Base-by-base conservation (phyloP, 1,139 yeast genomes). In the Kazachstania sp. region DNA sequence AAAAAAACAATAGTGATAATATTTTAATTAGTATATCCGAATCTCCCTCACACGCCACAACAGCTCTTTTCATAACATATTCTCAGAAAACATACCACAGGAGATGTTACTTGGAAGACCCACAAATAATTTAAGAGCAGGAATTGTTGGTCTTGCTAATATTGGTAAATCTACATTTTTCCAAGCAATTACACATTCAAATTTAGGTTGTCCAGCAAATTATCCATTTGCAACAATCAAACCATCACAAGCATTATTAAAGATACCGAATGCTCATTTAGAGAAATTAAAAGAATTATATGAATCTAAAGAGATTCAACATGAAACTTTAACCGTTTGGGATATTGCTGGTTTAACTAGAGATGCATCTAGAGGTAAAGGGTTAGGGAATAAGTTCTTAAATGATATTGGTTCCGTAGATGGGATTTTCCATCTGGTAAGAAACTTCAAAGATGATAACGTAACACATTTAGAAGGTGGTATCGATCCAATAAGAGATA, bases 151-250 rank as follows among this genome's bases (percentile, higher is more conserved):
- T 1, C 67, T 83, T 31, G 90, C 92, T 32, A 83, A 83, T 57
- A 87, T 83, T 39, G 92, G 90, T 19, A 83, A 83, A 57, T 79
- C 86, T 0, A 78, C 83, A 8, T 77, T 78, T 53, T 78, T 78
- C 67, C 83, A 78, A 61, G 79, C 81, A 34, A 79, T 90, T 52
- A 88, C 97, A 32, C 77, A 78, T 51, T 77, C 84, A 8, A 73
- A 70, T 15, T 63, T 83, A 45, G 88, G 92, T 0, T 83, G 81
- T 51, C 88, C 90, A 1, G 90, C 87, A 28, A 83, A 83, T 61
- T 83, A 83, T 58, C 90, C 92, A 3, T 83, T 80, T 66, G 92
- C 90, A 13, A 83, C 92, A 1, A 83, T 83, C 35, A 83, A 81
- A 39, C 86, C 90, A 0, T 85, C 79, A 55, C 82, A 81, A 58